These are phyloP conservation scores for Russula sp. DNA, from an alignment of 768 basidiomycete species.

Conservation along the genomic window DNA sequence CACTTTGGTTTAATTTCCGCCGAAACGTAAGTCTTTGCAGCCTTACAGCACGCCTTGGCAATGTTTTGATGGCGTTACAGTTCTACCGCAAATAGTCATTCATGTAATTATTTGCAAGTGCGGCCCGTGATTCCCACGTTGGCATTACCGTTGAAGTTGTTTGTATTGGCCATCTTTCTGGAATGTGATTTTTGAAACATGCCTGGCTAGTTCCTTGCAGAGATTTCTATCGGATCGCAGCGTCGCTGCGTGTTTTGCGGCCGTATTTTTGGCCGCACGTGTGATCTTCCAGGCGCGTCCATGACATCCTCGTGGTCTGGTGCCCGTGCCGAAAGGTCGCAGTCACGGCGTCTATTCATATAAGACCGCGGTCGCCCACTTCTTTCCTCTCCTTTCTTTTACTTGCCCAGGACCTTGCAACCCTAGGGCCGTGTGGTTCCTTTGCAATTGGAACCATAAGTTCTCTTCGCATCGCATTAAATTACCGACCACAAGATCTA, in stretches of 20 bases:
- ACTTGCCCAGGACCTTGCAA: conserved; percentile 14
- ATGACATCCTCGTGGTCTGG: conserved; percentile 26
- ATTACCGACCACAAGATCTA: conserved; percentile 8
- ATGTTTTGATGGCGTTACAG: conserved; percentile 35
- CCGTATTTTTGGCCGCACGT: conserved; percentile 22
- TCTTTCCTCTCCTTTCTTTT: conserved; percentile 12
- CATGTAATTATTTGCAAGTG: conserved; percentile 23
- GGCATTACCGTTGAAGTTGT: conserved; percentile 24
- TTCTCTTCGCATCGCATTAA: conserved; percentile 11
- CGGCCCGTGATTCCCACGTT: conserved; percentile 29
- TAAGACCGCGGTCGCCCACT: conserved; percentile 16
- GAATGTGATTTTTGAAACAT: conserved; percentile 36
- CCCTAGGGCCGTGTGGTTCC: conserved; percentile 5
- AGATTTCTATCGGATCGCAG: conserved; percentile 27
- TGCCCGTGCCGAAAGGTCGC: conserved; percentile 11
- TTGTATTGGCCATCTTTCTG: conserved; percentile 31
- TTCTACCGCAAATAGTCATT: conserved; percentile 73
- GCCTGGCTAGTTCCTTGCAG: conserved; percentile 21
- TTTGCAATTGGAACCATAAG: conserved; percentile 7
- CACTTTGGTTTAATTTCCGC: conserved; percentile 95
- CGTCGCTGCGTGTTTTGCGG: conserved; percentile 19
- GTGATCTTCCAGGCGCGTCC: conserved; percentile 29
- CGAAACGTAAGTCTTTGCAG: conserved; percentile 65
- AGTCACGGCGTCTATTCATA: conserved; percentile 25
- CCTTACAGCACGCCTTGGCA: conserved; percentile 27